Conservation (phyloP, 176 grass and related monocot species). For the Ensete glaucum region DNA sequence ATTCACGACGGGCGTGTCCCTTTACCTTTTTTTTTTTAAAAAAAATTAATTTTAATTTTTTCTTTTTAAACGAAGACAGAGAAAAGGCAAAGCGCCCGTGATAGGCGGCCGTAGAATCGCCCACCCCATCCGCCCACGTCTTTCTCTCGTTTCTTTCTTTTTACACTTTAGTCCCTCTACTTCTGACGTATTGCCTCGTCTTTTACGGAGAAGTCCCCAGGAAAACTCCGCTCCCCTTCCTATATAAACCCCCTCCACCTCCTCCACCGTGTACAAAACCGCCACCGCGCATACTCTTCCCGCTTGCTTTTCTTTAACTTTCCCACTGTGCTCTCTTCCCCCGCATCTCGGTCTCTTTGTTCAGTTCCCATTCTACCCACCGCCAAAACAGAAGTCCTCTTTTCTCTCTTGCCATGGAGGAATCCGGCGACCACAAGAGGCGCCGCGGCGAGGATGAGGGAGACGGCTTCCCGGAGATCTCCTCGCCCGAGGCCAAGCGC, state of each 20-base stretch:
- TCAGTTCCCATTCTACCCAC: neutral
- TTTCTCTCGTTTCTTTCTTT: neutral
- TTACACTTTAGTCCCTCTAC: neutral
- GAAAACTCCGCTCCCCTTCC: neutral
- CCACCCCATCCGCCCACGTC: neutral
- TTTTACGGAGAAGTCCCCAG: too few relatives aligned
- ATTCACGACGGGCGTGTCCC: neutral
- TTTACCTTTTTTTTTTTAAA: neutral
- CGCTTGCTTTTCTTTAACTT: neutral
- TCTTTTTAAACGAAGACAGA: neutral
- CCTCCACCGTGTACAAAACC: conserved; percentile 5
- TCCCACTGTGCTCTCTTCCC: neutral
- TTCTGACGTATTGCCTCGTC: neutral
- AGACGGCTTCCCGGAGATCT: neutral
- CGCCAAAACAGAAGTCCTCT: neutral
- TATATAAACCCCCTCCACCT: neutral
- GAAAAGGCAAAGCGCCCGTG: conserved; percentile 1
- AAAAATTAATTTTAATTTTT: neutral
- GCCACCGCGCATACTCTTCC: neutral
- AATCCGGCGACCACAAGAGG: neutral
- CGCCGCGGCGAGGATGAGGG: too few relatives aligned
- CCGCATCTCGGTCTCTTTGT: too few relatives aligned
- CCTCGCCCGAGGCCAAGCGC: conserved; percentile 19
- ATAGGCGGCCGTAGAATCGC: neutral
- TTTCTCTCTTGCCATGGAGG: neutral